phyloP scores from a whole-genome alignment of 148 eudicot species.

The Chenopodium berlandieri region DNA sequence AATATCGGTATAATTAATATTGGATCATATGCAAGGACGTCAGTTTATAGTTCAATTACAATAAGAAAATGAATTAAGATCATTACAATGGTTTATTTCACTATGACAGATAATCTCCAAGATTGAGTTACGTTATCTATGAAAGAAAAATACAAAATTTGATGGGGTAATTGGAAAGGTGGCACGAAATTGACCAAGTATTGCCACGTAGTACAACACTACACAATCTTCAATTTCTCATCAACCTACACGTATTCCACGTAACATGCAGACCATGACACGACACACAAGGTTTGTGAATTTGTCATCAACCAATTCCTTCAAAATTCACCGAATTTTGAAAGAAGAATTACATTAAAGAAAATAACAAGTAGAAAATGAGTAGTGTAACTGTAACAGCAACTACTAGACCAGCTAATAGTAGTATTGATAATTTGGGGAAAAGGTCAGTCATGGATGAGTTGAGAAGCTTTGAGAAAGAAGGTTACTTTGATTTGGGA shows the following conservation, averaged over 20 bases:
- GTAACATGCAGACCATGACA: not conserved
- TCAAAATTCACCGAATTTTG: not conserved
- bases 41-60: too few species aligned
- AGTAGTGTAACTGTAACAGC: not conserved
- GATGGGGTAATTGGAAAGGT: not conserved
- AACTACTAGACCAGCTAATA: not conserved
- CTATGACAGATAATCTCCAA: too few species aligned
- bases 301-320: not conserved
- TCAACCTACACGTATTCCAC: conserved; percentile 20
- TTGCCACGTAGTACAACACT: conserved; percentile 6
- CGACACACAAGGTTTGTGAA: not conserved
- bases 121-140: too few species aligned
- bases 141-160: too few species aligned
- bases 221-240: not conserved
- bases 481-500: conserved; percentile 63
- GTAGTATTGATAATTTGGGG: conserved; percentile 35
- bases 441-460: conserved; percentile 57
- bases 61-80: too few species aligned
- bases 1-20: too few species aligned
- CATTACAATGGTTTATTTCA: too few species aligned
- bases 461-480: conserved; percentile 50
- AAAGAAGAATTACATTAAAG: not conserved
- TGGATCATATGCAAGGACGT: too few species aligned
- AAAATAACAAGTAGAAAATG: not conserved
- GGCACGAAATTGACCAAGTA: not conserved